Base-by-base conservation (phyloP, 306 rosid species). In the Inga leiocalycina region DNA sequence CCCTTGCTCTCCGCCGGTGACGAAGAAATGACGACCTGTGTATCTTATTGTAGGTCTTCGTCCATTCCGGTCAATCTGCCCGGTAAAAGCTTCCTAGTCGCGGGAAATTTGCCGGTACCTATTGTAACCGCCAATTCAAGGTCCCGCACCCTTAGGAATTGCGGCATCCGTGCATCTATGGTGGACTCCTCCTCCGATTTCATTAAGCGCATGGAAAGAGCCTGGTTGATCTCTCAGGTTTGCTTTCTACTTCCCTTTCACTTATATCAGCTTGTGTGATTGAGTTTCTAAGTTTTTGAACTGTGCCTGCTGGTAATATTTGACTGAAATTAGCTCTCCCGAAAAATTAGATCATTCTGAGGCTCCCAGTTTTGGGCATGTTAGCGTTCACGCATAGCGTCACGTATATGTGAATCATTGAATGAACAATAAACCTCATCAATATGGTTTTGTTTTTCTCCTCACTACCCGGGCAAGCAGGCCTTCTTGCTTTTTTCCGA, bases 221-320 rank as follows among this genome's bases (percentile, higher is more conserved):
- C 97, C 54, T 96, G 99, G 98, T 86, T 91, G 80, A 96, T 96
- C 88, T 89, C 99, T 52, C 89, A 96, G 99, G 99, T 92, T 70
- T 15, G 2, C 64, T 52, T 57, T 67, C 65, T 2, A 19, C 6
- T 10, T 74, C 24, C 19, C 56, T 49, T 52, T 73, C n/a, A 69
- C 32, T 79, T 37, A 14, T 24, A 30, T 34, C 75, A n/a, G 6
- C 46, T 8, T 20, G 27, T 20, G 19, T 54, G 32, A 32, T 19
- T 52, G 68, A 14, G 68, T 2, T 20, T 71, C 10, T 1, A n/a
- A 35, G 51, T 11, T 71, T 44, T 44, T 46, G 12, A 71, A 24
- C 11, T 22, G 24, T 15, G 30, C 39, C 13, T 46, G 59, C 59
- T 72, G 19, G 32, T 46, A 6, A 24, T 72, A 45, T 72, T 14